phyloP scores from a whole-genome alignment of 768 basidiomycete species.

The Boletus patriciae region DNA sequence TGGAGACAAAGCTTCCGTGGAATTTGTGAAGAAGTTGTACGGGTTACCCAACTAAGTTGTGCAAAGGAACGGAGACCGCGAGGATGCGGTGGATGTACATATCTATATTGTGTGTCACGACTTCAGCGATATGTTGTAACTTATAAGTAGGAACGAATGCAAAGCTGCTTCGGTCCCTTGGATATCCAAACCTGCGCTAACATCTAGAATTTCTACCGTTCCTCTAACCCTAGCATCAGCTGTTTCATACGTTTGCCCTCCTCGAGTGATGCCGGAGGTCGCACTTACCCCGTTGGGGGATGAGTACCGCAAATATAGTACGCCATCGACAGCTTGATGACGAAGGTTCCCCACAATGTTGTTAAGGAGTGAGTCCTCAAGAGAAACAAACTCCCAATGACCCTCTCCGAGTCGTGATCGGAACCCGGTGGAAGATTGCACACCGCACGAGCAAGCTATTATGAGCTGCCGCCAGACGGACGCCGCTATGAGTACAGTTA shows the following conservation, averaged over 20 bases:
- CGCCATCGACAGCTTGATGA: too few relatives aligned
- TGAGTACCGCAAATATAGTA: neutral
- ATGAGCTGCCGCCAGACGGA: too few relatives aligned
- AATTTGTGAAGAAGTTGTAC: conserved; percentile 49
- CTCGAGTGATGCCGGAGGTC: conserved; percentile 52
- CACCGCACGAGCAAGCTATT: too few relatives aligned
- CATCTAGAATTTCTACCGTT: conserved; percentile 28
- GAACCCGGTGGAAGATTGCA: too few relatives aligned
- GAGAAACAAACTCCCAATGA: too few relatives aligned
- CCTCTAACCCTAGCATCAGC: conserved; percentile 43
- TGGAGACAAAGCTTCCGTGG: conserved; percentile 59
- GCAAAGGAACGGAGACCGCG: neutral
- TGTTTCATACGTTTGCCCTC: conserved; percentile 60
- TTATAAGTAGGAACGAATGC: conserved; percentile 19
- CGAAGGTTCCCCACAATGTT: too few relatives aligned
- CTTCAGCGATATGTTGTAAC: neutral
- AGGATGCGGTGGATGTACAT: neutral
- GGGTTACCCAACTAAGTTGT: conserved; percentile 4
- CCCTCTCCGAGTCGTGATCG: too few relatives aligned
- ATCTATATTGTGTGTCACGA: neutral
- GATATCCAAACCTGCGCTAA: conserved; percentile 45
- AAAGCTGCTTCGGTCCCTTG: conserved; percentile 50
- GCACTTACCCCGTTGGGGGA: conserved; percentile 45
- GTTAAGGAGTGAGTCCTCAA: too few relatives aligned
- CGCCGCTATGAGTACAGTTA: too few relatives aligned